Percentiles rank a stretch among this genome's conserved stretches.
These are phyloP conservation scores for Ottelia alismoides DNA, from an alignment of 106 monocot species.

Conservation along the genomic window DNA sequence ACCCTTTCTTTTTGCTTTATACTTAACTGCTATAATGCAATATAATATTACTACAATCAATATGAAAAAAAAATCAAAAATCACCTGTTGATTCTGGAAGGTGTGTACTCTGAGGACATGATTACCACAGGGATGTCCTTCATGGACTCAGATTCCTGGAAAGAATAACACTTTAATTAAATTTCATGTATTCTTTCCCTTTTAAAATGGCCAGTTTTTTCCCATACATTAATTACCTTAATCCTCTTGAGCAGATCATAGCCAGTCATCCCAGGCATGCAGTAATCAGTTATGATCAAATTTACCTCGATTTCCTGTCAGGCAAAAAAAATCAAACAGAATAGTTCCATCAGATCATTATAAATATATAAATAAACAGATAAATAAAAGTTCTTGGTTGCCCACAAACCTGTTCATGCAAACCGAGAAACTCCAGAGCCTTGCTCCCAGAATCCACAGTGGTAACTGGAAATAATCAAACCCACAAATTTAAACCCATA, in stretches of 20 bases:
- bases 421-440: slow-evolving; percentile 45
- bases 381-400: no score
- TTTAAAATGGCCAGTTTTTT: not conserved
- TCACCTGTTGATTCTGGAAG: slow-evolving; percentile 73
- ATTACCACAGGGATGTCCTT: slow-evolving; percentile 84
- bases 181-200: not conserved
- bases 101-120: slow-evolving; percentile 93
- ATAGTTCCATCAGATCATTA: no score
- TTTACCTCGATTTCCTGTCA: slow-evolving; percentile 72
- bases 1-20: not conserved
- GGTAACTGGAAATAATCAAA: slow-evolving; percentile 27
- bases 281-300: slow-evolving; percentile 76
- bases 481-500: slow-evolving; percentile 5
- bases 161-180: slow-evolving; percentile 2
- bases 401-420: slow-evolving; percentile 31
- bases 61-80: no score
- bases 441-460: slow-evolving; percentile 64
- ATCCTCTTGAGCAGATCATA: slow-evolving; percentile 88
- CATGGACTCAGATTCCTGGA: slow-evolving; percentile 55
- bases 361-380: no score
- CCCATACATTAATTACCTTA: slow-evolving; percentile 34
- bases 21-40: not conserved
- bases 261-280: slow-evolving; percentile 92
- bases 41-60: no score
- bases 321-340: no score